Base-by-base conservation (phyloP, 2,329 filamentous ascomycete genomes). In the Hymenoscyphus linearis region DNA sequence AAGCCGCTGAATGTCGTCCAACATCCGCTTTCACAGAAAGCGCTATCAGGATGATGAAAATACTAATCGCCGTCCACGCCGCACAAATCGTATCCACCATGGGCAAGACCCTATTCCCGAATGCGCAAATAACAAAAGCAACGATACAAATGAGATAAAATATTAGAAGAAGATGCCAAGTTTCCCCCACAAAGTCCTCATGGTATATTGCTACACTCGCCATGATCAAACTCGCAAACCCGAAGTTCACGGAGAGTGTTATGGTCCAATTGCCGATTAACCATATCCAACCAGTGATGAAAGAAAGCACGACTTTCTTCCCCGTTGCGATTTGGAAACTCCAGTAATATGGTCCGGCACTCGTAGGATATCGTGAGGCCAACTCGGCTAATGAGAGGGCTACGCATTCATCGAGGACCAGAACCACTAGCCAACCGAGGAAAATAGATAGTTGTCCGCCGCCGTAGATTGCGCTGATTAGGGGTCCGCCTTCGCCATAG, bases 191-290 rank as follows among this genome's bases (percentile, higher is more conserved):
- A 70, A 80, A 84, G 61, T 80, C 76, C 0, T 81, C 80, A 58
- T 82, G 78, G 66, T 80, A 85, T 66, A 86, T 79, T 2, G 79
- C 76, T 4, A 83, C 71, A 0, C 78, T 78, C 0, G 79, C 81
- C 2, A 79, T 78, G 36, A 85, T 74, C 54, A 86, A 68, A 1
- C 78, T 81, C 1, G 82, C 81, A 61, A 84, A 82, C 70, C 88
- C 89, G 69, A 91, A 92, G 77, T 90, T 90, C 71, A 91, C 88
- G n/a, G 88, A 83, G n/a, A 91, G 79, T 0, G 89, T 91, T 67
- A 93, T 93, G 66, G 87, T 91, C 73, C 91, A 87, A 76, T 92
- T 92, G 62, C 90, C 90, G 57, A 91, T 85, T 18, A 90, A 82
- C 71, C 89, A 92, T 25, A 87, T 78, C 88, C 88, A 92, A 63